These are phyloP conservation scores for Blastobotrys apis DNA, from an alignment of 1,139 yeast species.

Conservation along the genomic window DNA sequence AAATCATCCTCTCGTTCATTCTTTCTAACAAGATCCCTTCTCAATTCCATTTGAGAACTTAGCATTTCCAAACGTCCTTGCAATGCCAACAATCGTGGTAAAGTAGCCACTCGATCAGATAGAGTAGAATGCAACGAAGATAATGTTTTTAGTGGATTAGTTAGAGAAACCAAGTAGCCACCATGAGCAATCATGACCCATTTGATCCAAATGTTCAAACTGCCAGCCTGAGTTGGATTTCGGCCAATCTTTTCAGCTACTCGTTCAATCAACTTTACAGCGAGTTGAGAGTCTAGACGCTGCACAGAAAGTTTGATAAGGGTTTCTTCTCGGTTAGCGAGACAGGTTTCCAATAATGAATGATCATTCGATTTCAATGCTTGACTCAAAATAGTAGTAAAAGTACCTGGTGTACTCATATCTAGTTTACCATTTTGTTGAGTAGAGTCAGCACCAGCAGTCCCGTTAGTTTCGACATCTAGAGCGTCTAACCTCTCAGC, in stretches of 20 bases:
- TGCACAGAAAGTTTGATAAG: conserved; percentile 70
- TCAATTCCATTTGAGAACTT: conserved; percentile 63
- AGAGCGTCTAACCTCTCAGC: conserved; percentile 42
- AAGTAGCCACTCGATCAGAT: conserved; percentile 64
- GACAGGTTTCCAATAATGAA: conserved; percentile 61
- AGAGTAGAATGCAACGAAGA: conserved; percentile 76
- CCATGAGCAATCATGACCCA: conserved; percentile 94
- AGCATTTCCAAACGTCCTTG: conserved; percentile 78
- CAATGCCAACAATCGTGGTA: conserved; percentile 74
- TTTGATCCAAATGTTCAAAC: conserved; percentile 82
- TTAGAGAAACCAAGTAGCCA: conserved; percentile 65
- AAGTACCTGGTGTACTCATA: conserved; percentile 27
- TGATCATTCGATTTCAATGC: conserved; percentile 41
- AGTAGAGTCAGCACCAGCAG: conserved; percentile 2
- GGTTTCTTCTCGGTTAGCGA: conserved; percentile 61
- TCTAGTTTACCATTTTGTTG: conserved; percentile 18
- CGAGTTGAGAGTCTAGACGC: conserved; percentile 64
- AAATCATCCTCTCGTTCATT: conserved; percentile 34
- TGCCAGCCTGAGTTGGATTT: conserved; percentile 62
- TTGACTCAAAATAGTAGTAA: conserved; percentile 40
- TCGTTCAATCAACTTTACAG: conserved; percentile 72
- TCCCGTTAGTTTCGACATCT: conserved; percentile 28
- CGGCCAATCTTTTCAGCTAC: conserved; percentile 81
- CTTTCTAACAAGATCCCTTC: conserved; percentile 48
- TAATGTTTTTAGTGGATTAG: conserved; percentile 62